These are phyloP conservation scores for Leccinum olivaceopallidum DNA, from an alignment of 768 basidiomycete genomes.

Conservation along the genomic window DNA sequence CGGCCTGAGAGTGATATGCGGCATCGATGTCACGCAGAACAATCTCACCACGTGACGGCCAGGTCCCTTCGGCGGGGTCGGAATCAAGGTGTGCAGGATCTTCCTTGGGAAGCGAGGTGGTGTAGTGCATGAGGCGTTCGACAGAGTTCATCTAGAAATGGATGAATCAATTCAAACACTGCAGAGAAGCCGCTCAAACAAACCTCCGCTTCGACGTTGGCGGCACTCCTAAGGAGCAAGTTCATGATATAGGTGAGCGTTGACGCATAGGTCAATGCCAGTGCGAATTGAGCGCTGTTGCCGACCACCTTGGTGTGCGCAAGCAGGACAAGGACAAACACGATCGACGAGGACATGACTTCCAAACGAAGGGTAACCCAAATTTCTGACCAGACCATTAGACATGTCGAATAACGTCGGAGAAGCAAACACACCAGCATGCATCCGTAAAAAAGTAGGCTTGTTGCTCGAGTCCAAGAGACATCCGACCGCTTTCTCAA, in stretches of 20 bases:
- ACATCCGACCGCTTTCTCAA: conserved; percentile 20
- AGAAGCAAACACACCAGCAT: conserved; percentile 23
- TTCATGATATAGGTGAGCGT: conserved; percentile 30
- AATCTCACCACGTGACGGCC: conserved; percentile 57
- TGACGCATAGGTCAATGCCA: conserved; percentile 32
- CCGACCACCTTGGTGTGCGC: conserved; percentile 29
- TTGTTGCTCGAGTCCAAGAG: conserved; percentile 31
- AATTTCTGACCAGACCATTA: conserved; percentile 23
- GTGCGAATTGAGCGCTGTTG: conserved; percentile 23
- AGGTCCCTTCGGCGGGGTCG: conserved; percentile 22
- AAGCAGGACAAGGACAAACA: conserved; percentile 28
- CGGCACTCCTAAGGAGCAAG: conserved; percentile 28
- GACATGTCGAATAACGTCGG: background rate
- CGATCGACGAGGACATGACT: conserved; percentile 27
- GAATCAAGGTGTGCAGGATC: conserved; percentile 21
- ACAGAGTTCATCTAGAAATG: conserved; percentile 29
- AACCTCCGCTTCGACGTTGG: conserved; percentile 31
- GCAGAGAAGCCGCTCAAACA: background rate
- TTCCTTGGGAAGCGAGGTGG: conserved; percentile 24
- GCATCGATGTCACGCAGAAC: conserved; percentile 60
- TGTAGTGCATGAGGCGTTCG: conserved; percentile 31
- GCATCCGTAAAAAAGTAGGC: conserved; percentile 27
- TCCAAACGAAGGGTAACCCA: conserved; percentile 35
- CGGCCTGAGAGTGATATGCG: conserved; percentile 71
- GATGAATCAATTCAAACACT: background rate